Base-by-base conservation (phyloP, 192 early-diverging fungal genomes). In the Backusella circina region DNA sequence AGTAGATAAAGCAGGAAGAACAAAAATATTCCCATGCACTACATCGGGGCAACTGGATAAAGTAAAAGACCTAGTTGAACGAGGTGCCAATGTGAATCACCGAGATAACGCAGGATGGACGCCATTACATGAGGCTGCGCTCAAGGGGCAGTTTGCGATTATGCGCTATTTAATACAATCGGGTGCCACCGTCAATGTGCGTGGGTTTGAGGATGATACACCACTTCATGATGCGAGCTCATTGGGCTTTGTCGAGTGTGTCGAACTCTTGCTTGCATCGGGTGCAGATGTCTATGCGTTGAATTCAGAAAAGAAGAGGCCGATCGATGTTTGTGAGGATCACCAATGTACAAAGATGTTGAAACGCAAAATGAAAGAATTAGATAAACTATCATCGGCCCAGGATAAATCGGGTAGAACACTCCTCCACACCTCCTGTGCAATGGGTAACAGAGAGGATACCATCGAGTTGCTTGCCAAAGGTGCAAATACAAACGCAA, bases 51-150 rank as follows among this genome's bases (percentile, higher is more conserved):
- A 90, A 36, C 67, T 90, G 26, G 89, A 88, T 66, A 84, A 83
- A 75, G 84, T 88, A 28, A 78, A 88, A 32, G 75, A 78, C 15
- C 76, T 90, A 9, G 80, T 92, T 12, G 82, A 83, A 26, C 80
- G 84, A 33, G 91, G 91, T 18, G 89, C 90, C 1, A 84, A 89
- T 36, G 86, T 91, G 12, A 89, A 90, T 37, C 83, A 86, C 54
- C 86, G 86, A 44, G 89, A 90, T 65, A 85, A 90, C 50, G 89
- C 89, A 35, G 89, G 89, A 6, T 91, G 91, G 91, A 89, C 86
- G 21, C 84, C 88, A 12, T 71, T 90, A 57, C 88, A 90, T 44
- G 88, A 90, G 74, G 88, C 88, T 36, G 85, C 85, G 32, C 77
- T 86, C 26, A 83, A 81, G 54, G 87, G 87, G 5, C 83, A 90